Base-by-base conservation (phyloP, 768 basidiomycete genomes). In the Amanita jacksonii region DNA sequence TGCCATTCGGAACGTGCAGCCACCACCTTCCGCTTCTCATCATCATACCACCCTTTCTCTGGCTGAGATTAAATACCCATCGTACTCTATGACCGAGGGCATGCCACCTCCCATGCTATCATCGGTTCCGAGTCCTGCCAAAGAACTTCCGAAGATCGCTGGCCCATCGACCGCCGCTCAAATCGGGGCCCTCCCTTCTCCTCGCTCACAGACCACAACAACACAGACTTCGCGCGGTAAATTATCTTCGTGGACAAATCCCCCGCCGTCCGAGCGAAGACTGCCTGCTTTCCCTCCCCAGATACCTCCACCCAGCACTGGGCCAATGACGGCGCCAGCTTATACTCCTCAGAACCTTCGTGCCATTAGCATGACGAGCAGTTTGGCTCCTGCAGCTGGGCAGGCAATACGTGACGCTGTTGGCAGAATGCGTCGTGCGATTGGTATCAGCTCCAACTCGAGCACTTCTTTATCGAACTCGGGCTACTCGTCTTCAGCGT, bases 341-440 rank as follows among this genome's bases (percentile, higher is more conserved):
- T 51, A 34, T 37, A 46, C 31, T 32, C 48, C 42, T 7, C 56
- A 52, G 52, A 58, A 46, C 48, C 58, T 52, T 55, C 62, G 46
- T n/a, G 74, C 85, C 13, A 71, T 86, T 49, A 85, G 83, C 52
- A 78, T 87, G 65, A 75, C 81, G 2, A 71, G 69, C 30, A 72
- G 77, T 32, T 69, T 85, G 38, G 77, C 78, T 2, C 81, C 83
- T 20, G 81, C 79, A 16, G 81, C 82, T 13, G 84, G 83, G 7
- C 68, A 85, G 7, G 85, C 84, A 8, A 81, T 79, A 54, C 73
- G 81, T 42, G 41, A 31, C 45, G 84, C 86, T 3, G 83, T 84
- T 3, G 85, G 86, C 63, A 81, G 77, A 59, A 76, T 87, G 67
- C 79, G 79, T 30, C 50, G 55, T 49, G 69, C 63, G 45, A 56